These are phyloP conservation scores for Astragalus membranaceus DNA, from an alignment of 306 rosid species.

Conservation along the genomic window DNA sequence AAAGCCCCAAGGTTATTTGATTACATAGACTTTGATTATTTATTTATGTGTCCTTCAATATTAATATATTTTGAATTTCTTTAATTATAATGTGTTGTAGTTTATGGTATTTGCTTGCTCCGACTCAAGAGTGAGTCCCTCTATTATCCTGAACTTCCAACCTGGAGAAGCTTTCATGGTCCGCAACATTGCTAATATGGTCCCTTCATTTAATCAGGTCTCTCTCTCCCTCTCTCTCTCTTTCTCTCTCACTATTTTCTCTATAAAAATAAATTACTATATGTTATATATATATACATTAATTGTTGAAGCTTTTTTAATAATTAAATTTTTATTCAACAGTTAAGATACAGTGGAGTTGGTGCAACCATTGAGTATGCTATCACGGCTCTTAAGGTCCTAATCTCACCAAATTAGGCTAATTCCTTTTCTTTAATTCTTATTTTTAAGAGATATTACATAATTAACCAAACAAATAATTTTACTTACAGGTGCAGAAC, in stretches of 20 bases:
- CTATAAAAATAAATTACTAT: neutral
- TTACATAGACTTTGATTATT: neutral
- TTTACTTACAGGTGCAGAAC: conserved; percentile 43
- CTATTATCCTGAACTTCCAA: conserved; percentile 41
- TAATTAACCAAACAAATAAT: neutral
- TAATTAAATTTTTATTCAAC: neutral
- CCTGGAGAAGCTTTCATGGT: conserved; percentile 65
- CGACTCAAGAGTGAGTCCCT: conserved; percentile 71
- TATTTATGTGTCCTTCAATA: neutral
- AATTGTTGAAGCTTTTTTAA: neutral
- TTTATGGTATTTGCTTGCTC: conserved; percentile 69
- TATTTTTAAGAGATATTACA: neutral
- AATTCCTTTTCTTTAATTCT: neutral
- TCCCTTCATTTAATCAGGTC: conserved; percentile 60
- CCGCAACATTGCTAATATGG: conserved; percentile 65
- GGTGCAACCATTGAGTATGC: conserved; percentile 68
- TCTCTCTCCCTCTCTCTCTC: no score
- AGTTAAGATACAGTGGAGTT: conserved; percentile 48
- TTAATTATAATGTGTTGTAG: conserved; percentile 5
- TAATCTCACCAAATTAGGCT: neutral
- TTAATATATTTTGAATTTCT: neutral
- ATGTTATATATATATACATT: neutral
- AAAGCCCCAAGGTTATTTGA: conserved; percentile 43
- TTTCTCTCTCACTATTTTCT: conserved; percentile 4
- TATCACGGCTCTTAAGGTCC: conserved; percentile 35